Base-by-base conservation (phyloP, 768 basidiomycete genomes). In the Serendipita sp. region DNA sequence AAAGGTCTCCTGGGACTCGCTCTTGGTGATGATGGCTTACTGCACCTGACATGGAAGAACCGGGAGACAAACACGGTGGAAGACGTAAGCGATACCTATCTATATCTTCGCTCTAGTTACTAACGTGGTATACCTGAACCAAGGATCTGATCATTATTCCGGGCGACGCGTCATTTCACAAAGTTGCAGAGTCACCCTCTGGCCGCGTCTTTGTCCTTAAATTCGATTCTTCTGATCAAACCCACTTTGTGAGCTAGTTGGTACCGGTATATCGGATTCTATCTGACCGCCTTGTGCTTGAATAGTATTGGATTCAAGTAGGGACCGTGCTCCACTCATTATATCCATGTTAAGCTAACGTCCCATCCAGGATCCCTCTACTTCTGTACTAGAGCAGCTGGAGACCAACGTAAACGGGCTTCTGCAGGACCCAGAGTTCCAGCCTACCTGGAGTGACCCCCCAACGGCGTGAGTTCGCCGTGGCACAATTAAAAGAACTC, bases 91-190 rank as follows among this genome's bases (percentile, higher is more conserved):
- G 60, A 61, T 17, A 61, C n/a, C 22, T n/a, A 61, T 53, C 64
- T 60, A 42, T 63, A 3, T 9, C 2, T 64, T 1, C 44, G 28
- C 17, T 48, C 42, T 60, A 63, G 16, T 56, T 33, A 38, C 48
- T 51, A 31, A 56, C 34, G 58, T 66, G 42, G 58, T 63, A 17
- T 1, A 38, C 31, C 30, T 31, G 5, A 22, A 22, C 61, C 20
- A 65, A 90, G 88, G 92, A 96, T 68, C 74, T 93, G 62, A 90
- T 95, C 65, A 74, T 95, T 61, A 90, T 94, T 71, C 90, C 90
- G 0, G 80, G 81, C 1, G 92, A 96, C 72, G 91, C 92, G 2
- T 81, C 78, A 0, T 90, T 96, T 70, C 77, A 78, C 67, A 86
- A 84, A 72, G 86, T 94, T 9, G 64, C 79, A 1, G 82, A 90